Evolutionary conservation across 2,329 filamentous ascomycete genomes (phyloP).

Genomic region (Tolypocladium guangdongense): DNA sequence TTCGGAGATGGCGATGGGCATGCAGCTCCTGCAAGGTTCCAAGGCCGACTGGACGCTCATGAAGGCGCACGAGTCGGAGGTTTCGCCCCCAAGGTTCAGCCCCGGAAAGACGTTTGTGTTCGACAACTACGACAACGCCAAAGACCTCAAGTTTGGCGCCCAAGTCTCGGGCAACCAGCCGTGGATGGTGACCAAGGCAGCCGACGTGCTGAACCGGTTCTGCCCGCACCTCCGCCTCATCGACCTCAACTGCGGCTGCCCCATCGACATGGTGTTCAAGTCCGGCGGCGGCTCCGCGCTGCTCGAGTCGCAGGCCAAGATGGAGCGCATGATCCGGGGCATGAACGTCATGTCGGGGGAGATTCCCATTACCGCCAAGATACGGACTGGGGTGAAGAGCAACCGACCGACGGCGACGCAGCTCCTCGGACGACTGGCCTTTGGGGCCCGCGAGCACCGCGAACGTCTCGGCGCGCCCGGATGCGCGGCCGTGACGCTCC

Average conservation of each 20-base stretch:
- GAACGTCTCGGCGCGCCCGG: slow-evolving; percentile 65
- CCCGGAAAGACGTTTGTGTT: slow-evolving; percentile 44
- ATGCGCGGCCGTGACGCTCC: slow-evolving; percentile 89
- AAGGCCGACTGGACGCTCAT: slow-evolving; percentile 92
- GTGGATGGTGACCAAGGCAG: slow-evolving; percentile 80
- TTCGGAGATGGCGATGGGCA: slow-evolving; percentile 94
- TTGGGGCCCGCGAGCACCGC: slow-evolving; percentile 64
- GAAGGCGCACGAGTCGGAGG: slow-evolving; percentile 82
- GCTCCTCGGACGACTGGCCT: slow-evolving; percentile 70
- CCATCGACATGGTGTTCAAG: slow-evolving; percentile 87
- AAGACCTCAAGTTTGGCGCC: slow-evolving; percentile 79
- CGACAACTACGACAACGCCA: slow-evolving; percentile 67
- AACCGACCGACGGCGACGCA: slow-evolving; percentile 69
- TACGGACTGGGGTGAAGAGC: slow-evolving; percentile 81
- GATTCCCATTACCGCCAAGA: slow-evolving; percentile 88
- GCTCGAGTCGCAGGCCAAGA: slow-evolving; percentile 75
- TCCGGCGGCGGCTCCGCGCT: slow-evolving; percentile 83
- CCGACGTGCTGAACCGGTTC: slow-evolving; percentile 66
- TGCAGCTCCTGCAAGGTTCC: slow-evolving; percentile 80
- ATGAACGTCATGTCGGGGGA: slow-evolving; percentile 92
- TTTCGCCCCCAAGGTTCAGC: slow-evolving; percentile 57
- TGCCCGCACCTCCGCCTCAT: slow-evolving; percentile 81
- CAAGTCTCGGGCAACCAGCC: slow-evolving; percentile 91
- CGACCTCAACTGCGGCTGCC: slow-evolving; percentile 94
- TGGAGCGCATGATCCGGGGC: slow-evolving; percentile 89